Evolutionary conservation across 768 basidiomycete species (phyloP).

Genomic region (Leccinum longicurvipes): DNA sequence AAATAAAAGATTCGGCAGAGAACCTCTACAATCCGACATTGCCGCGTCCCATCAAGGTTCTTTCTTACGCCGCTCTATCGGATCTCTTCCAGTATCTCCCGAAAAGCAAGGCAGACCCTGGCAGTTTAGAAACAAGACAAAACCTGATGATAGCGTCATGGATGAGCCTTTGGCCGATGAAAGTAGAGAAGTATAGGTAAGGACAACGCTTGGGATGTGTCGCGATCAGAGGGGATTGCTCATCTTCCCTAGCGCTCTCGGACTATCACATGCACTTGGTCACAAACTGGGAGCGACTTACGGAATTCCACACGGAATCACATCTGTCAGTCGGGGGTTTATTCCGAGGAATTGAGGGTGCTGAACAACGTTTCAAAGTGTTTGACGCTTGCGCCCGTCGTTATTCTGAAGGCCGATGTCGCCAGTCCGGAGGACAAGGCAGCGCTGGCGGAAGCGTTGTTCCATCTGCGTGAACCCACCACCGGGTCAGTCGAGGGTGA

Average conservation of each 20-base stretch:
- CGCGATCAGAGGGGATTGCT: background rate
- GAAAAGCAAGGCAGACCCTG: conserved; percentile 55
- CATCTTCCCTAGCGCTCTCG: conserved; percentile 47
- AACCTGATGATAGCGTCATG: conserved; percentile 71
- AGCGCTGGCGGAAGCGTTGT: conserved; percentile 51
- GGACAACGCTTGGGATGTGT: background rate
- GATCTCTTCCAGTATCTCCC: conserved; percentile 77
- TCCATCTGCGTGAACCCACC: conserved; percentile 56
- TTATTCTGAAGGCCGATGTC: conserved; percentile 54
- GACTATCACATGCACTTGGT: conserved; percentile 72
- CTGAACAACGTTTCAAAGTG: conserved; percentile 42
- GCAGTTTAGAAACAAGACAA: conserved; percentile 56
- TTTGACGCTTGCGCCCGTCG: conserved; percentile 64
- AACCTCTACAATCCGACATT: conserved; percentile 57
- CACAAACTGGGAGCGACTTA: conserved; percentile 73
- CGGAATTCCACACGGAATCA: conserved; percentile 77
- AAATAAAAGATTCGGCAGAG: conserved; percentile 31
- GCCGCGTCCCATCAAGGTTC: conserved; percentile 55
- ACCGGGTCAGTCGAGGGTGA: conserved; percentile 67
- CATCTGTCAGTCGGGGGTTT: conserved; percentile 51
- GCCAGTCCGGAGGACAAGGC: conserved; percentile 63
- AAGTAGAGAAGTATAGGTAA: conserved; percentile 53
- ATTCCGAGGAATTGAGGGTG: conserved; percentile 3
- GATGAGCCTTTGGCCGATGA: conserved; percentile 77
- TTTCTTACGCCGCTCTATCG: conserved; percentile 63